Conservation (phyloP, 2,329 filamentous ascomycete genomes). For the Xylaria sp. region DNA sequence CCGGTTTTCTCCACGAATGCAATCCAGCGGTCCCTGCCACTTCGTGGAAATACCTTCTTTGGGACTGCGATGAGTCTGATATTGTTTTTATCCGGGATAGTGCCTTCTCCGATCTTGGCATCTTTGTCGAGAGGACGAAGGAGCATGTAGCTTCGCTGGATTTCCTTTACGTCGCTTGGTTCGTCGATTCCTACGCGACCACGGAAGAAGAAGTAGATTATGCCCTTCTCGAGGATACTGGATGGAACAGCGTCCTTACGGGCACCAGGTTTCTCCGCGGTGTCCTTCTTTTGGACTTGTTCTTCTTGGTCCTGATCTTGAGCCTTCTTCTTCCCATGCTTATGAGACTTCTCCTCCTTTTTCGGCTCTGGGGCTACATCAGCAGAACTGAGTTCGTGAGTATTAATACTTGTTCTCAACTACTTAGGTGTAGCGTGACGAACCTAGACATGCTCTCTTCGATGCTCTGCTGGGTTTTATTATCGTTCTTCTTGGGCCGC, state of each 20-base stretch:
- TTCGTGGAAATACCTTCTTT: slow-evolving; percentile 83
- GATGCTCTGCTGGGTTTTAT: slow-evolving; percentile 62
- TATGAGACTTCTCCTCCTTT: slow-evolving; percentile 27
- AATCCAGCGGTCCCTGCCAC: slow-evolving; percentile 77
- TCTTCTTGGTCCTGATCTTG: slow-evolving; percentile 59
- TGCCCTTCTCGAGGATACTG: slow-evolving; percentile 82
- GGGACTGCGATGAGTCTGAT: slow-evolving; percentile 81
- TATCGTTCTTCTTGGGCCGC: slow-evolving; percentile 50
- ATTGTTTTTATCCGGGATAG: slow-evolving; percentile 64
- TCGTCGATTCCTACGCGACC: slow-evolving; percentile 79
- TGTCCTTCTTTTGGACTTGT: slow-evolving; percentile 51
- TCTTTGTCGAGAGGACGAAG: slow-evolving; percentile 77
- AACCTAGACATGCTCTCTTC: slow-evolving; percentile 60
- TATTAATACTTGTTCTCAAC: slow-evolving; percentile 4
- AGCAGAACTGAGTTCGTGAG: slow-evolving; percentile 40
- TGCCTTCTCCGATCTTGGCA: slow-evolving; percentile 70
- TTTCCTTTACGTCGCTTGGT: slow-evolving; percentile 74
- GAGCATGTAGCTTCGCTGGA: slow-evolving; percentile 82
- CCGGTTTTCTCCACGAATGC: slow-evolving; percentile 83
- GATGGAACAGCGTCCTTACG: slow-evolving; percentile 55
- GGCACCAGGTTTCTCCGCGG: slow-evolving; percentile 45
- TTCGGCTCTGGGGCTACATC: slow-evolving; percentile 36
- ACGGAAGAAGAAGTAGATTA: slow-evolving; percentile 92
- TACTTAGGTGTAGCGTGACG: background rate
- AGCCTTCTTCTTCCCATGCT: slow-evolving; percentile 8